A percentile compares a stretch with the other conserved stretches of the same genome.
phyloP scores from a whole-genome alignment of 2,329 filamentous ascomycete genomes.

The Phaeosphaeria sp. region DNA sequence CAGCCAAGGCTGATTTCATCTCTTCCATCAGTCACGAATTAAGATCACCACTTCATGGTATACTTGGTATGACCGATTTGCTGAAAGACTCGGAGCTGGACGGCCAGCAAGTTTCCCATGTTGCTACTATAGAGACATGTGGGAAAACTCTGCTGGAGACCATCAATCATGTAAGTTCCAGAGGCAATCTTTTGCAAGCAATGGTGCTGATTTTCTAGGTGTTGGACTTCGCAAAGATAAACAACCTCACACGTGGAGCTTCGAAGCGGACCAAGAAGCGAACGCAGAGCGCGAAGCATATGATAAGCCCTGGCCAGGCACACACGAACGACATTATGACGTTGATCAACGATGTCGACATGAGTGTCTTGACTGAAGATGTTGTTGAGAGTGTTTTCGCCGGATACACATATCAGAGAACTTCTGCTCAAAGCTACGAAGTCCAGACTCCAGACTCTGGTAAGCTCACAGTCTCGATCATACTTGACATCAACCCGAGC shows the following conservation, averaged over 20 bases:
- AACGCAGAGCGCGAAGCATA: conserved; percentile 36
- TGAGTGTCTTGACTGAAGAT: conserved; percentile 45
- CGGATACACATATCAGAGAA: conserved; percentile 44
- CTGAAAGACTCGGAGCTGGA: conserved; percentile 42
- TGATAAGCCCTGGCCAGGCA: conserved; percentile 37
- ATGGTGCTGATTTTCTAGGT: conserved; percentile 31
- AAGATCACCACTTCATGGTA: conserved; percentile 66
- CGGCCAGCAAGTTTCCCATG: conserved; percentile 50
- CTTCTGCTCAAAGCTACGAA: conserved; percentile 34
- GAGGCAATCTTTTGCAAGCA: neutral
- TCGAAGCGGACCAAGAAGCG: conserved; percentile 41
- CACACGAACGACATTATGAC: conserved; percentile 46
- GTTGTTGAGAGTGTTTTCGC: conserved; percentile 48
- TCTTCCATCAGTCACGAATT: conserved; percentile 68
- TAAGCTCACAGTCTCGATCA: conserved; percentile 34
- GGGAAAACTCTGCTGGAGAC: conserved; percentile 51
- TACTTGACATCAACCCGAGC: conserved; percentile 45
- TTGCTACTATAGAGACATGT: conserved; percentile 48
- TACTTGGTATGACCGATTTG: conserved; percentile 55
- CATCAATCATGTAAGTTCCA: conserved; percentile 46
- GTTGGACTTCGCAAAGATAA: conserved; percentile 51
- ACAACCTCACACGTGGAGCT: conserved; percentile 40
- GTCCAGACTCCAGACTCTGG: conserved; percentile 21
- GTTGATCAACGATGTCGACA: conserved; percentile 43
- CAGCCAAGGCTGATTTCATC: conserved; percentile 65